Evolutionary conservation across 495 filamentous ascomycete genomes (phyloP).

Genomic region (Aspergillus baeticus): DNA sequence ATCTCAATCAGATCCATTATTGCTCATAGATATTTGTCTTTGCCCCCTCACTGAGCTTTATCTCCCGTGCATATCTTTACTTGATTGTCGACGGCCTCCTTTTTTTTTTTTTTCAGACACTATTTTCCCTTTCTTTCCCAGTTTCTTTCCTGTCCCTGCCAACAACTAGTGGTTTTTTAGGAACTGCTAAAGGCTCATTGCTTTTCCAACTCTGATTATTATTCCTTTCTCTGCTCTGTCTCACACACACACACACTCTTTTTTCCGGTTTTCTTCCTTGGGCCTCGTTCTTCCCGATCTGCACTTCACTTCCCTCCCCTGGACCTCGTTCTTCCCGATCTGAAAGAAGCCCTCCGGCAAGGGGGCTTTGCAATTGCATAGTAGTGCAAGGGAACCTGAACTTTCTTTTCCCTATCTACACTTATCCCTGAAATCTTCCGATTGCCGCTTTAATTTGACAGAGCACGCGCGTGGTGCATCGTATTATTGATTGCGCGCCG

Average conservation of each 20-base stretch:
- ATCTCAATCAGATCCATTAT: not conserved
- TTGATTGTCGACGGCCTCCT: slow-evolving; percentile 5
- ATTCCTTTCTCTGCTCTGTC: not conserved
- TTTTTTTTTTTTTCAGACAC: slow-evolving; percentile 1
- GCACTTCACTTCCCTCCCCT: slow-evolving; percentile 8
- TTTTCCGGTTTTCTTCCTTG: slow-evolving; percentile 7
- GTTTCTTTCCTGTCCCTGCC: slow-evolving; percentile 1
- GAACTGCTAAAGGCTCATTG: slow-evolving; percentile 12
- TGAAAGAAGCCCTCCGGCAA: slow-evolving; percentile 7
- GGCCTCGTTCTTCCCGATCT: slow-evolving; percentile 10
- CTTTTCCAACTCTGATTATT: slow-evolving; percentile 10
- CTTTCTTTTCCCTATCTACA: not conserved
- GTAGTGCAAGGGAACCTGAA: slow-evolving; percentile 13
- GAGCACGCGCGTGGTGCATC: slow-evolving; percentile 18
- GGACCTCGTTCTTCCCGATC: slow-evolving; percentile 14
- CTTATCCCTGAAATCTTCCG: slow-evolving; percentile 3
- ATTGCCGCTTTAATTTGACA: slow-evolving; percentile 7
- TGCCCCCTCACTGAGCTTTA: not conserved
- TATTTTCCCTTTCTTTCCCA: slow-evolving; percentile 6
- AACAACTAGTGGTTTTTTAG: slow-evolving; percentile 2
- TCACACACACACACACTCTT: too few relatives aligned
- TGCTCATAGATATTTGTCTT: not conserved
- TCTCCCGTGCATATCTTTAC: slow-evolving; percentile 9
- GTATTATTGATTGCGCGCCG: slow-evolving; percentile 23
- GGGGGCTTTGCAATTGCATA: slow-evolving; percentile 11